Evolutionary conservation across 2,329 filamentous ascomycete genomes (phyloP), one percentile per base, ranked within the genome.

Genomic region (Fusarium agapanthi): DNA sequence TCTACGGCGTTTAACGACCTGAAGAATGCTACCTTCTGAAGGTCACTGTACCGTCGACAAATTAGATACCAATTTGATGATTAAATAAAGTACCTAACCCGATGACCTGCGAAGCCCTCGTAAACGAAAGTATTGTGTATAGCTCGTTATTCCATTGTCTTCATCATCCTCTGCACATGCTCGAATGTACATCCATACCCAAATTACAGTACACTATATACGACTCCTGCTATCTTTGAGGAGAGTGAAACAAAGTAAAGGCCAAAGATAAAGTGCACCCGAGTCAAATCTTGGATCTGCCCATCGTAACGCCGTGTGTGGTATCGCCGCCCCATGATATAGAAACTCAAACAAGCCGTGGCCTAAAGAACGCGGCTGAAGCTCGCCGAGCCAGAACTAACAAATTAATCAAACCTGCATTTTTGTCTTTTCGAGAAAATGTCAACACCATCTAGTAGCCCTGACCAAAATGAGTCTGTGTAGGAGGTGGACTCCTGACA

Each of bases 401-500:
- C 24, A 71, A 68, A 66, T 28, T 34, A 69, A 64, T 54, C 37
- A 67, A 68, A 54, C 32, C 53, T 38, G 41, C 35, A 37, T 32
- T 37, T 43, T 59, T 57, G 48, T 69, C 35, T 20, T 45, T 35
- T 35, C 30, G 48, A 32, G 32, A 10, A 40, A 26, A 30, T 24
- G 38, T 61, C 24, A 53, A 48, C 38, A 48, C 30, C 43, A 51
- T 54, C 54, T 73, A 68, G 40, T 76, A 76, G 28, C 78, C 73
- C 72, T 78, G 77, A 20, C 84, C 82, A 72, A 88, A 88, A 30
- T 76, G 80, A 18, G 81, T 83, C 78, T 86, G 85, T 45, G 75
- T 80, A 14, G 84, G 82, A 37, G 84, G 84, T 38, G 88, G 87
- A 77, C 84, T 88, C 81, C 85, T 87, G 62, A 89, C 75, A 11